Base-by-base conservation (phyloP, 176 grass and related monocot species). In the Zea luxurians region DNA sequence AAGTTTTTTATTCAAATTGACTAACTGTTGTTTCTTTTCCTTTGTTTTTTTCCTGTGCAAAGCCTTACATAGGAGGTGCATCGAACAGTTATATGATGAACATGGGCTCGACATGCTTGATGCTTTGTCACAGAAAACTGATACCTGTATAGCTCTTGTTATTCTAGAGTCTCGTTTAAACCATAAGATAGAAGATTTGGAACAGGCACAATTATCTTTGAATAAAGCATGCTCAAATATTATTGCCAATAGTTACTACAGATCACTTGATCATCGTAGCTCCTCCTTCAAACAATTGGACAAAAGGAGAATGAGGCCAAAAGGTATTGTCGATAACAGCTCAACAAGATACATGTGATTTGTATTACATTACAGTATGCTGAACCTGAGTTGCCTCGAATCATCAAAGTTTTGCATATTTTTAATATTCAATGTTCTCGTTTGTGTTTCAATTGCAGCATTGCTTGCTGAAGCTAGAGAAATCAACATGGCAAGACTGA, bases 31-130 rank as follows among this genome's bases (percentile, higher is more conserved):
- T 71, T 67, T 17, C 12, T 42, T 72, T 37, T 55, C 48, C 10
- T 55, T 74, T 61, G 42, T 64, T 58, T 58, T 44, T 66, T 4
- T 45, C 36, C 1, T 61, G 54, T 63, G 54, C 37, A 82, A 81
- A 88, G 90, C 84, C 61, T 48, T 75, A 87, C 48, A 87, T 63
- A 78, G 40, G 77, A 79, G 81, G 54, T 93, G 84, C 76, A 87
- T 93, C 66, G 69, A 82, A 89, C 67, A 64, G 13, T n/a, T 89
- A 67, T 89, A 93, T 34, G 64, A 68, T 53, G 74, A 82, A 35
- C 35, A 66, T 61, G 82, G 86, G 3, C 68, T 79, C 13, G 84
- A 87, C 9, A 37, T 90, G 59, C 48, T 84, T 48, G 68, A 89
- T 76, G 7, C 37, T 68, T 36, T 93, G 36, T 69, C 13, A 4